Evolutionary conservation across 2,329 filamentous ascomycete species (phyloP), one percentile per base, ranked within the genome.

Genomic region (Nigrospora sphaerica): DNA sequence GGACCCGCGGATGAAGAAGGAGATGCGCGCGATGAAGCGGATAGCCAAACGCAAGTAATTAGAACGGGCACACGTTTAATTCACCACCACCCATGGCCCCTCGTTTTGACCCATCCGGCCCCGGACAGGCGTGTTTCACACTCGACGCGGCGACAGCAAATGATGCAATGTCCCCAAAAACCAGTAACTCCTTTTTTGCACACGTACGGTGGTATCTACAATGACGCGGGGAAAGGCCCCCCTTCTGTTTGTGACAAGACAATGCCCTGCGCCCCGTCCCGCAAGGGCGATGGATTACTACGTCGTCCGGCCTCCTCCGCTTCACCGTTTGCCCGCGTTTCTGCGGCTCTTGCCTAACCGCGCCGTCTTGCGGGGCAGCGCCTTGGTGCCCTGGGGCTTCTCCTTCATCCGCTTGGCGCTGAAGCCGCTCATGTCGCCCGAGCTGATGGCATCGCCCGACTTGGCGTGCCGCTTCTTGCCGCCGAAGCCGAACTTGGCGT

Each of bases 401-500:
- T 28, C 23, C 76, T 95, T 95, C 88, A 95, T 95, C 70, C 82
- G 86, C 74, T 85, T 89, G 34, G 76, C 77, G 46, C 85, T 90
- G 72, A 95, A 97, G 1, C 80, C 81, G 51, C 81, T 81, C 56
- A 95, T 70, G 65, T 98, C 93, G 50, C 81, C 85, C 40, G 83
- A 90, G 54, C 88, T 95, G 51, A 78, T 63, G 42, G 91, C 90
- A 67, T 96, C 91, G 56, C 89, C 89, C 50, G 90, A 95, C 80
- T 98, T 98, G 47, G 77, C 70, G 64, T 90, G 83, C 46, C 86
- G 78, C 78, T 98, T 98, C 81, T 95, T 96, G 57, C 93, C 93
- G 50, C 93, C 93, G 61, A 92, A 95, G 19, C 93, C 93, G 65
- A 85, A 97, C 72, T 95, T 96, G 54, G 87, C 79, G 63, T 98